Evolutionary conservation across 768 basidiomycete species (phyloP).

Genomic region (Boletus tylopilopsis): DNA sequence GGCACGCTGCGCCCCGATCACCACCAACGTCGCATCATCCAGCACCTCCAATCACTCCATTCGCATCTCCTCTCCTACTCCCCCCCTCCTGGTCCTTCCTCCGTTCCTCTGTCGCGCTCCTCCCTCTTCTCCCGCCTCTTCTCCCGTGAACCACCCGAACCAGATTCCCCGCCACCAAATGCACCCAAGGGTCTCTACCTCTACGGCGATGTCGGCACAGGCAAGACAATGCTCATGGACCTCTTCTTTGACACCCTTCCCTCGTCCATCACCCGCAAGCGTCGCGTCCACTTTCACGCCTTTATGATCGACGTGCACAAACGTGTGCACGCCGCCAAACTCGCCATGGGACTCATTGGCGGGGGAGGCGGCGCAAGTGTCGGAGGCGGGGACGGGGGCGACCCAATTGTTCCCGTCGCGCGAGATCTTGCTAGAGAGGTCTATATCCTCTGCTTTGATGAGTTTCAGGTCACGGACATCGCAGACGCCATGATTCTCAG

Average conservation of each 20-base stretch:
- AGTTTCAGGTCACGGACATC: constrained; percentile 99
- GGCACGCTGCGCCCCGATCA: constrained; percentile 68
- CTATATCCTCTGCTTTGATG: constrained; percentile 90
- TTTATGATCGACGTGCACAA: constrained; percentile 99
- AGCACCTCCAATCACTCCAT: constrained; percentile 78
- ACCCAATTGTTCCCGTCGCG: constrained; percentile 86
- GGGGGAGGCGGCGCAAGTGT: constrained; percentile 25
- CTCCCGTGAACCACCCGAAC: constrained; percentile 17
- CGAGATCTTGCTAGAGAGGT: constrained; percentile 83
- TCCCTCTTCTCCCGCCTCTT: constrained; percentile 30
- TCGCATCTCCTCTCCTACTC: constrained; percentile 65
- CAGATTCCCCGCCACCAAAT: constrained; percentile 39
- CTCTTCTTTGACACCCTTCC: constrained; percentile 88
- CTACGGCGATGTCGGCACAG: constrained; percentile 95
- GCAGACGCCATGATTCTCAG: constrained; percentile 98
- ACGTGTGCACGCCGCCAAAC: constrained; percentile 79
- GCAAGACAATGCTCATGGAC: constrained; percentile 99
- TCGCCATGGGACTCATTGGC: constrained; percentile 58
- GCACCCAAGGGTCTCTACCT: constrained; percentile 90
- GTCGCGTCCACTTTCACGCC: constrained; percentile 95
- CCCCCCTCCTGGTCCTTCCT: constrained; percentile 55
- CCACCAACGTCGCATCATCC: constrained; percentile 82
- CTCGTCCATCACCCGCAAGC: constrained; percentile 59
- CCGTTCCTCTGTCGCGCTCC: constrained; percentile 30
- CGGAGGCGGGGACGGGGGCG: constrained; percentile 42